Percentiles rank a stretch among this genome's conserved stretches.
Evolutionary conservation across 257 asterid species (phyloP).

Genomic region (Forsythia suspensa): DNA sequence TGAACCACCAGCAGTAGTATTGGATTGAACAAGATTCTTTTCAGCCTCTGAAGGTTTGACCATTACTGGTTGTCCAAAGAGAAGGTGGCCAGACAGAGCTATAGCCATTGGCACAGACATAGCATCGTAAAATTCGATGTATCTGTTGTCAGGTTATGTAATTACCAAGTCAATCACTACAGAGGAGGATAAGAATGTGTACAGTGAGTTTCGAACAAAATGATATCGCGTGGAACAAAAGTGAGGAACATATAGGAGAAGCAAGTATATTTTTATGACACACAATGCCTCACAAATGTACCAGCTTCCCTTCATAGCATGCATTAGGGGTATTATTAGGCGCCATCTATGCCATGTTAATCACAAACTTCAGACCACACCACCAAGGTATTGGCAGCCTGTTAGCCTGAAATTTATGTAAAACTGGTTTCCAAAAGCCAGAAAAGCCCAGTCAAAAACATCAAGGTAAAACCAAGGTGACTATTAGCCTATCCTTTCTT

Average conservation of each 20-base stretch:
- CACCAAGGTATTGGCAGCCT: background rate
- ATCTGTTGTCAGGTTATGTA: constrained; percentile 47
- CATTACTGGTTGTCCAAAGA: constrained; percentile 98
- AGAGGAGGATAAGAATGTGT: background rate
- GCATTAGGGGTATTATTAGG: background rate
- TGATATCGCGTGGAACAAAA: background rate
- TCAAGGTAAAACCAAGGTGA: background rate
- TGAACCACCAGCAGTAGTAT: constrained; percentile 63
- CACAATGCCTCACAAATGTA: background rate
- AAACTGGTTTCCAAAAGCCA: too few relatives aligned
- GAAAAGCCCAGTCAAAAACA: background rate
- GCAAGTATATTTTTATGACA: background rate
- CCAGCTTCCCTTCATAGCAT: background rate
- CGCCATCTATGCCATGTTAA: background rate
- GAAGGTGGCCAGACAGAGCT: constrained; percentile 87
- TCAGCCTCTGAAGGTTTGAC: constrained; percentile 99
- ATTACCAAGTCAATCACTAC: constrained; percentile 6
- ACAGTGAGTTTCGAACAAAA: background rate
- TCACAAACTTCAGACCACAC: background rate
- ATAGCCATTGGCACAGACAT: constrained; percentile 99
- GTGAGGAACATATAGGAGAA: background rate
- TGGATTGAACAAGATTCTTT: constrained; percentile 96
- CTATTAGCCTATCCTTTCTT: background rate
- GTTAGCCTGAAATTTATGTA: too few relatives aligned
- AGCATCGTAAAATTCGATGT: constrained; percentile 90